Base-by-base conservation (phyloP, 352 stramenopile genomes). In the Phytophthora idaei region DNA sequence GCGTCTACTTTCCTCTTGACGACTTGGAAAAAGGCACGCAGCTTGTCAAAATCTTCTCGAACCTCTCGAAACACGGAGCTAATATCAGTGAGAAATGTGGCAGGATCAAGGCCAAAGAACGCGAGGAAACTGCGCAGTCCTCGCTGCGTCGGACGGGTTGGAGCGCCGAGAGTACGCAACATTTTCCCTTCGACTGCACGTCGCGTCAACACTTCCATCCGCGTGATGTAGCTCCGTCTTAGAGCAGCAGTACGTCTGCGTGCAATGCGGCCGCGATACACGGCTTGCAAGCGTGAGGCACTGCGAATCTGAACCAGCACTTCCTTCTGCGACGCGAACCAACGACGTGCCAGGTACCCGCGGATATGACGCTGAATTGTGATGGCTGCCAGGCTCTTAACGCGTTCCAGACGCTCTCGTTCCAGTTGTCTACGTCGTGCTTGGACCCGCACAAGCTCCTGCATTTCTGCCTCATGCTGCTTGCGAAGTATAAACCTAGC, bases 31-130 rank as follows among this genome's bases (percentile, higher is more conserved):
- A 93, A 93, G 5, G 71, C 61, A 27, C 75, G 77, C 15, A 95
- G 48, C 2, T 80, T 77, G 14, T 81, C 67, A 56, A 90, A 95
- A 62, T 95, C 87, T 44, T 91, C 80, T 0, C 64, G 61, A 37
- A 95, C 85, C 57, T 95, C 87, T 1, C 73, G 72, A 12, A 93
- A 74, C 7, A 95, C 71, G 0, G 64, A 67, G 6, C 80, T 71
- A 17, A 95, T 65, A 37, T 95, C 87, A 0, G 72, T 88, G 11
- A 95, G 60, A 57, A 95, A 95, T 3, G 85, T 90, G 14, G 80
- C 74, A 2, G 85, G 85, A 44, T 95, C 87, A 14, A 95, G 69
- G 2, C 85, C 87, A 54, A 95, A 92, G 59, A 92, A 89, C 5
- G 72, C 54, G n/a, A 95, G 56, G 45, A 95, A 92, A 14, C 64